These are phyloP conservation scores for Escallonia herrerae DNA, from an alignment of 129 eudicot species.

Conservation along the genomic window DNA sequence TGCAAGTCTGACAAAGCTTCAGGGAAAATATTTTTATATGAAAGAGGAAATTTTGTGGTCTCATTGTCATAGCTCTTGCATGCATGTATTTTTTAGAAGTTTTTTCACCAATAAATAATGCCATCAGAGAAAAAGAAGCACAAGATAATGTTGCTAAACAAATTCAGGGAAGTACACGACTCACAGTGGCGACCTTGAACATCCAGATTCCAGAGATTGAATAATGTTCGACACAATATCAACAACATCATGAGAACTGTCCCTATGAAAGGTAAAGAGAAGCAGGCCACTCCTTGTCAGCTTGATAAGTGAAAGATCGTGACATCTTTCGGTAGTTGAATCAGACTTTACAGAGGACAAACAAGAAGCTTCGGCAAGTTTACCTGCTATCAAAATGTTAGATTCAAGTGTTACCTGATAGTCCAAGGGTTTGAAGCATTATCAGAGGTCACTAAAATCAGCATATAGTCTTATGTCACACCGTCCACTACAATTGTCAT, in stretches of 20 bases:
- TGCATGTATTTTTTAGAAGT: neutral
- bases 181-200: slow-evolving; percentile 59
- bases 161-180: slow-evolving; percentile 19
- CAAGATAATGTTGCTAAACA: neutral
- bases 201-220: slow-evolving; percentile 51
- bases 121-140: neutral
- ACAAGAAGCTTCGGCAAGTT: slow-evolving; percentile 31
- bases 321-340: slow-evolving; percentile 16
- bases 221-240: slow-evolving; percentile 44
- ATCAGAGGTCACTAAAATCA: neutral
- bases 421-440: too few species aligned
- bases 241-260: slow-evolving; percentile 30
- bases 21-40: too few species aligned
- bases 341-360: slow-evolving; percentile 22
- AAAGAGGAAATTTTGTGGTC: too few species aligned
- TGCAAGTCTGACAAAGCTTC: too few species aligned
- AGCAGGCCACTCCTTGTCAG: slow-evolving; percentile 66
- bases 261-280: slow-evolving; percentile 46
- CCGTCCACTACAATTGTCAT: slow-evolving; percentile 22
- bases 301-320: slow-evolving; percentile 58
- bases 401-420: slow-evolving; percentile 4
- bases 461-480: neutral
- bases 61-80: too few species aligned
- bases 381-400: slow-evolving; percentile 21
- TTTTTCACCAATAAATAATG: neutral